These are phyloP conservation scores for Hydnum rufescens DNA, from an alignment of 768 basidiomycete genomes.

Conservation along the genomic window DNA sequence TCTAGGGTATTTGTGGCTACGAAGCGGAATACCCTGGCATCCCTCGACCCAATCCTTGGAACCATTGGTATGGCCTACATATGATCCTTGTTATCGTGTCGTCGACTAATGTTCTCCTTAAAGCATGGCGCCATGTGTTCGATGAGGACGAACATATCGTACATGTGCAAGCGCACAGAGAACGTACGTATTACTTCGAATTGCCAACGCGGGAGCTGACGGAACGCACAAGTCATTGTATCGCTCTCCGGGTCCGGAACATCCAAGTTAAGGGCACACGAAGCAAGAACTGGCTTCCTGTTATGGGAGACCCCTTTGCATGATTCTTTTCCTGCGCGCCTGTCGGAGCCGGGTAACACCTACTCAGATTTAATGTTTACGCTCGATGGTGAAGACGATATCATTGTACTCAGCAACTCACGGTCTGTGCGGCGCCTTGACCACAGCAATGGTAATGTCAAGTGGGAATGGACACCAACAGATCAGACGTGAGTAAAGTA, in stretches of 20 bases:
- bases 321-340: conserved; percentile 22
- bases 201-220: neutral
- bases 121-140: conserved; percentile 69
- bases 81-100: neutral
- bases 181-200: conserved; percentile 27
- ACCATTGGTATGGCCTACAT: conserved; percentile 35
- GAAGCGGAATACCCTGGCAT: conserved; percentile 57
- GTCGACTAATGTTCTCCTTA: conserved; percentile 15
- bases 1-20: conserved; percentile 38
- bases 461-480: conserved; percentile 55
- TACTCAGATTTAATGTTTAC: conserved; percentile 34
- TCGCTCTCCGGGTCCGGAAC: conserved; percentile 61
- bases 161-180: conserved; percentile 35
- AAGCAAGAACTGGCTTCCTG: conserved; percentile 40
- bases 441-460: conserved; percentile 28
- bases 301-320: conserved; percentile 47
- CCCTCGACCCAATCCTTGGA: conserved; percentile 45
- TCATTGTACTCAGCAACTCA: conserved; percentile 42
- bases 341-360: conserved; percentile 32
- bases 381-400: conserved; percentile 15
- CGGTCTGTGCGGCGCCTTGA: conserved; percentile 35
- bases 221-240: conserved; percentile 31
- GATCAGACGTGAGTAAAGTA: conserved; percentile 38
- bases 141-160: conserved; percentile 48
- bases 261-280: conserved; percentile 46